A percentile compares a stretch with the other conserved stretches of the same genome.
Conservation (phyloP, 176 grass and related monocot species). For the Microstegium vimineum region DNA sequence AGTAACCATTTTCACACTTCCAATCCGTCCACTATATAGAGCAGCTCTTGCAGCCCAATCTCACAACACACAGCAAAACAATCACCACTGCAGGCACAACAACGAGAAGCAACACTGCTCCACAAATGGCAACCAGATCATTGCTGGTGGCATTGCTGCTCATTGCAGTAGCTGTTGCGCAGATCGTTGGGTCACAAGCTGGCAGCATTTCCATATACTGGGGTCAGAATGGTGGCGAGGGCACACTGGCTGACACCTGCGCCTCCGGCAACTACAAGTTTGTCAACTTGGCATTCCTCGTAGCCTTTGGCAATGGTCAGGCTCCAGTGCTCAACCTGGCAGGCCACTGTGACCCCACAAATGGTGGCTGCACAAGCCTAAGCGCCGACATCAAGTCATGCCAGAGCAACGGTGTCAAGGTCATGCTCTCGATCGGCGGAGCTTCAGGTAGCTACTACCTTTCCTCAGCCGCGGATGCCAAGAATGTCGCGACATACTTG, state of each 20-base stretch:
- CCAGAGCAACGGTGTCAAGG: too few relatives aligned
- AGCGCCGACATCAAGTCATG: too few relatives aligned
- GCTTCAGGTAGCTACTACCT: constrained; percentile 25
- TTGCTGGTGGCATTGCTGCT: not conserved
- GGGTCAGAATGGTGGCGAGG: too few relatives aligned
- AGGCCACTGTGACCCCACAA: too few relatives aligned
- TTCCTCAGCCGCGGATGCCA: constrained; percentile 16
- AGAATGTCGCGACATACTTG: constrained; percentile 11
- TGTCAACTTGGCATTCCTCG: too few relatives aligned
- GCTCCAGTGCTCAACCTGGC: too few relatives aligned
- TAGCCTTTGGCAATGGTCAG: too few relatives aligned
- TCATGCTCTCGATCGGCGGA: too few relatives aligned
- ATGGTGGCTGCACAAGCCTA: too few relatives aligned
- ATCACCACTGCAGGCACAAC: not conserved
- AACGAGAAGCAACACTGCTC: not conserved
- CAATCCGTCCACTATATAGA: not conserved
- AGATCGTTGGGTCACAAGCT: not conserved
- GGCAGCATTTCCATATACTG: not conserved
- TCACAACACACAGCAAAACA: not conserved
- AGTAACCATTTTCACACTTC: not conserved
- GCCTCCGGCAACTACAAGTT: too few relatives aligned
- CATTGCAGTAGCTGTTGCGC: not conserved
- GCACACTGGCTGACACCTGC: too few relatives aligned
- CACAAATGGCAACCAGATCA: not conserved
- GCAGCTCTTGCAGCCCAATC: not conserved